Evolutionary conservation across 2,329 filamentous ascomycete genomes (phyloP).

Genomic region (Pseudopithomyces maydicus): DNA sequence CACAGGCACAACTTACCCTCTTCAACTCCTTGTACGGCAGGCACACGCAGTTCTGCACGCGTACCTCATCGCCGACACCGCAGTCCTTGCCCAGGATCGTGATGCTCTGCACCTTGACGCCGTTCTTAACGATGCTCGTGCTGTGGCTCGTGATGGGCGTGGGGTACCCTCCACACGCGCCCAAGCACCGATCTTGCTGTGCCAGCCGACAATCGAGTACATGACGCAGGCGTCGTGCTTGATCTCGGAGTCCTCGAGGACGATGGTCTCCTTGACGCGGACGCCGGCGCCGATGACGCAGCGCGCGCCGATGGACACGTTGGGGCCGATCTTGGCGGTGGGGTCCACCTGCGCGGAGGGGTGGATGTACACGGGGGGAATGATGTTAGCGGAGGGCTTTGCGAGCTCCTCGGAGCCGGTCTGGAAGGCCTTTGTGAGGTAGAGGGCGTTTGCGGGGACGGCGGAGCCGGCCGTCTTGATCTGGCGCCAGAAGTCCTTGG

Average conservation of each 20-base stretch:
- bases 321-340: constrained; percentile 93
- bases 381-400: constrained; percentile 81
- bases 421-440: constrained; percentile 93
- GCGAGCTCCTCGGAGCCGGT: constrained; percentile 80
- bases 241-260: constrained; percentile 92
- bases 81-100: constrained; percentile 98
- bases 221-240: constrained; percentile 96
- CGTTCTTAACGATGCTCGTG: constrained; percentile 96
- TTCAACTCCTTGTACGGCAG: constrained; percentile 98
- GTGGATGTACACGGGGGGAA: constrained; percentile 94
- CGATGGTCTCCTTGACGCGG: constrained; percentile 93
- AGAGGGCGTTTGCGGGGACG: constrained; percentile 94
- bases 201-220: constrained; percentile 97
- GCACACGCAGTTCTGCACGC: constrained; percentile 97
- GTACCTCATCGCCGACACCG: constrained; percentile 87
- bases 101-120: constrained; percentile 97
- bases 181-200: constrained; percentile 95
- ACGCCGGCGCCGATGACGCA: constrained; percentile 83
- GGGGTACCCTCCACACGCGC: constrained; percentile 95
- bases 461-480: constrained; percentile 99
- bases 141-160: constrained; percentile 86
- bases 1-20: constrained; percentile 64
- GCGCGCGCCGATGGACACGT: constrained; percentile 94
- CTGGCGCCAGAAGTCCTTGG: constrained; percentile 99
- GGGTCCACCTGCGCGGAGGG: constrained; percentile 88